Evolutionary conservation across 164 flowering plant species (phyloP).

Genomic region (Hamamelis virginiana): DNA sequence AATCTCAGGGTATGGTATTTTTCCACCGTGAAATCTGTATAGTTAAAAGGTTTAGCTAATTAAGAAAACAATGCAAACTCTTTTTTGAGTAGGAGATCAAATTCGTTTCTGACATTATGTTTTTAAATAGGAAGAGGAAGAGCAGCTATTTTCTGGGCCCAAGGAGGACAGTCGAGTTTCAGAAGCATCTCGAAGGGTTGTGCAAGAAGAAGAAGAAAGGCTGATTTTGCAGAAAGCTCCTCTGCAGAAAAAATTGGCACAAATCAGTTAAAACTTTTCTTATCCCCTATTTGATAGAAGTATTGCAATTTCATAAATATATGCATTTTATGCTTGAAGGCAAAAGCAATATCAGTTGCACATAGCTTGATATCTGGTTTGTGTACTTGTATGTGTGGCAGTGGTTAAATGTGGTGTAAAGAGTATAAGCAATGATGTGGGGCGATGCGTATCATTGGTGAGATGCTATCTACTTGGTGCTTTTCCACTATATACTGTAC

Average conservation of each 20-base stretch:
- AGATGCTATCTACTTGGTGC: slow-evolving; percentile 22
- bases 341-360: not conserved
- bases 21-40: not conserved
- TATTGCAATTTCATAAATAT: not conserved
- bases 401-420: slow-evolving; percentile 77
- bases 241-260: slow-evolving; percentile 72
- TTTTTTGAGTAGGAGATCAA: not conserved
- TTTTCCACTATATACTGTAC: slow-evolving; percentile 7
- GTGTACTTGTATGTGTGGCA: slow-evolving; percentile 29
- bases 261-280: slow-evolving; percentile 34
- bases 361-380: slow-evolving; percentile 15
- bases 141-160: slow-evolving; percentile 80
- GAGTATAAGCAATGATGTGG: slow-evolving; percentile 77
- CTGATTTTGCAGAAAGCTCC: slow-evolving; percentile 72
- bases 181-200: slow-evolving; percentile 82
- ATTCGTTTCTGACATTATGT: not conserved
- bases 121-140: slow-evolving; percentile 82
- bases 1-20: slow-evolving; percentile 68
- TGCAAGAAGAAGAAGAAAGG: slow-evolving; percentile 93
- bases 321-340: slow-evolving; percentile 1
- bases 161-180: slow-evolving; percentile 85
- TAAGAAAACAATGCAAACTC: not conserved
- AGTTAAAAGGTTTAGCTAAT: not conserved
- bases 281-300: not conserved
- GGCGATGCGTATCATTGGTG: slow-evolving; percentile 89